Evolutionary conservation across 2,329 filamentous ascomycete genomes (phyloP), one percentile per base, ranked within the genome.

Genomic region (Decorospora gaudefroyi): DNA sequence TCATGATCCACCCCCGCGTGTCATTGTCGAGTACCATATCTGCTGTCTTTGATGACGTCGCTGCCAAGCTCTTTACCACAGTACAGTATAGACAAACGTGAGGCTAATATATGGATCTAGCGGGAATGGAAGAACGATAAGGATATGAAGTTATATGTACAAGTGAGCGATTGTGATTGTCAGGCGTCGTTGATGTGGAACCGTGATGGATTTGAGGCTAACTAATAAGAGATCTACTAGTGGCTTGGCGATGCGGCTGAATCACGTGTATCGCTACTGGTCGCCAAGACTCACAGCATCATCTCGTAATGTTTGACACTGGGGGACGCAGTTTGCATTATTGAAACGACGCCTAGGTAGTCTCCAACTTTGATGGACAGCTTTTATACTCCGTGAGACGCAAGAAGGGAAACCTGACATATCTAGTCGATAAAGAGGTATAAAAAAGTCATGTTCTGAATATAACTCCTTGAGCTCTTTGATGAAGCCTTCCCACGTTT

Each of bases 1-100:
- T 79, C 87, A 97, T 89, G 59, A 97, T 86, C 92, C 92, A 97
- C 62, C 93, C 92, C 53, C 90, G 83, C 52, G 86, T 86, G 75
- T 97, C 92, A 75, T 70, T 70, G 46, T 68, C 65, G 42, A 70
- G 57, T 46, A 53, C 57, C 64, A 66, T 64, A 28, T 31, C 48
- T 42, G 36, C 37, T 45, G 31, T 52, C 52, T 58, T 48, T 30
- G 26, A 55, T 61, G 61, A 59, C 57, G 61, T 64, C 39, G 44
- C 13, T 27, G 28, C 42, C 36, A 45, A 53, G 43, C 26, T 47
- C 9, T 23, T 18, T 28, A 21, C 16, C 32, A 15, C 25, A 31
- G 35, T 28, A 34, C 31, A 43, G 44, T 26, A 12, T 26, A 26
- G 44, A 27, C 23, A 27, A 34, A 18, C 12, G 25, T 12, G 25